Conservation (phyloP, 2,329 filamentous ascomycete genomes). For the Xylariales sp. region DNA sequence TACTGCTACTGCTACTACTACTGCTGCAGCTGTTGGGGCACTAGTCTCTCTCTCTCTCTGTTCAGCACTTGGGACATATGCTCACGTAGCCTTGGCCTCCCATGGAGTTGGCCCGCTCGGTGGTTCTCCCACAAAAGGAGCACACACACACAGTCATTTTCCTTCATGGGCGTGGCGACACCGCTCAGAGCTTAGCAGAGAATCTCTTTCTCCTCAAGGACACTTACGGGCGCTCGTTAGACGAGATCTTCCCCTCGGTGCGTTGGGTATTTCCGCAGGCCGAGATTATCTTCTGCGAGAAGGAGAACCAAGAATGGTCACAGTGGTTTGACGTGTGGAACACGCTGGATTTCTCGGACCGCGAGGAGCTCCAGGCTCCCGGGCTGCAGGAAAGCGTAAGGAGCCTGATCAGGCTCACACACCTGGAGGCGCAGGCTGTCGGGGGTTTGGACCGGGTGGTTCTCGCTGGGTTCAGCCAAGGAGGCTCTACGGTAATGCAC, state of each 20-base stretch:
- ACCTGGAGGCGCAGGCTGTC: conserved; percentile 28
- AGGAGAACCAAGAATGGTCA: conserved; percentile 19
- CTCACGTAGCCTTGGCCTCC: too few species aligned
- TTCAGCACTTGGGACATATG: too few species aligned
- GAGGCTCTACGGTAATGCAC: conserved; percentile 32
- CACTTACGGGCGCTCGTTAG: conserved; percentile 27
- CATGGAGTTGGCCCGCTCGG: conserved; percentile 6
- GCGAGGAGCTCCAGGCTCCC: conserved; percentile 35
- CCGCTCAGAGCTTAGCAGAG: conserved; percentile 24
- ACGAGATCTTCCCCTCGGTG: conserved; percentile 37
- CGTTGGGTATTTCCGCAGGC: conserved; percentile 47
- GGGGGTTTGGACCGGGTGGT: conserved; percentile 33
- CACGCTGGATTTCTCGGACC: conserved; percentile 30
- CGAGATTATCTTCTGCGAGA: conserved; percentile 22
- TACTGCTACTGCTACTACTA: too few species aligned
- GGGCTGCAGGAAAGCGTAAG: conserved; percentile 35
- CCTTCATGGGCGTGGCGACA: conserved; percentile 41
- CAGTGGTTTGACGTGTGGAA: conserved; percentile 52
- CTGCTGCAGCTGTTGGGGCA: too few species aligned
- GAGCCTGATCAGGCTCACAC: conserved; percentile 26
- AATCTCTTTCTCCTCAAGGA: conserved; percentile 25
- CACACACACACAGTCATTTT: conserved; percentile 41
- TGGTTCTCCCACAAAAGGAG: conserved; percentile 6
- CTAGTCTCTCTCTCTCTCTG: too few species aligned
- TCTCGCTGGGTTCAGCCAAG: conserved; percentile 42